Base-by-base conservation (phyloP, 805 yeast genomes). In the Spathaspora sp. region DNA sequence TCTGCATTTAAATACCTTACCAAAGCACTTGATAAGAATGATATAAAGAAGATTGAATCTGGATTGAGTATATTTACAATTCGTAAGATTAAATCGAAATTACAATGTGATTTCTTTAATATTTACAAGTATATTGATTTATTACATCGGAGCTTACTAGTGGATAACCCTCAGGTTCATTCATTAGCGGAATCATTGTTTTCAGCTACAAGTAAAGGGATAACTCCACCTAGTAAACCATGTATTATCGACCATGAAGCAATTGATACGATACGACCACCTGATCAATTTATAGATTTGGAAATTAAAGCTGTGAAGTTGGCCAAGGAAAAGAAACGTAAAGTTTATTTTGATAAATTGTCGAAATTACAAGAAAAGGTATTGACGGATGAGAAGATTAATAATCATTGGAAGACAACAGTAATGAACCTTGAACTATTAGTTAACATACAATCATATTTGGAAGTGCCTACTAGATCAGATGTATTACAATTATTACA, bases 241-340 rank as follows among this genome's bases (percentile, higher is more conserved):
- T 86, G 90, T 55, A 52, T 83, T 5, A 72, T 85, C 40, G 78
- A 86, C 49, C 63, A 66, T 6, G 59, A 63, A 53, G 57, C 67
- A 46, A 60, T 80, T 31, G 77, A 76, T 12, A 46, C 69, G 2
- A 79, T 87, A 28, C 72, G 78, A 52, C 93, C 93, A 0, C 84
- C 86, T 0, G 92, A 85, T 59, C 70, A 67, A 19, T 70, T 67
- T 17, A 79, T 85, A 48, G 84, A 80, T 46, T 55, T 76, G 28
- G 89, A 86, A 60, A 78, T 87, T 26, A 67, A 75, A 16, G 81
- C 85, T 0, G 81, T 88, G 12, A 76, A 71, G 43, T 54, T 70
- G n/a, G 92, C 92, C 0, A 88, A 88, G 57, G 80, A 78, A 18
- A 71, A 66, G 49, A 88, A 86, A 62, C 72, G 86, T 54, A 61